Base-by-base conservation (phyloP, 495 filamentous ascomycete species). In the Penicillium ochrochloron region DNA sequence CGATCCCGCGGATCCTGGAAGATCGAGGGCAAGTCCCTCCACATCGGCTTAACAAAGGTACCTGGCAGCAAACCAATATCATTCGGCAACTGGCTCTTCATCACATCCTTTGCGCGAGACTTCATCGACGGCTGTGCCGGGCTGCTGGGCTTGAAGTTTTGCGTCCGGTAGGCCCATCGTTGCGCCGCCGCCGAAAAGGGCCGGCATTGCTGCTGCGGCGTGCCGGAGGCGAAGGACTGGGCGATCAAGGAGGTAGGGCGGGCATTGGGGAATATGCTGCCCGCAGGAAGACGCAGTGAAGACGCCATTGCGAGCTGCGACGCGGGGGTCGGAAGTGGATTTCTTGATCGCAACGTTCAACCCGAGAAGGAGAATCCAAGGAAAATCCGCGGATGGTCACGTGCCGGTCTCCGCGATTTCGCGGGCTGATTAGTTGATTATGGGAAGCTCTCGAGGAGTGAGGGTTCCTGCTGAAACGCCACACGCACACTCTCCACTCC, bases 1-100 rank as follows among this genome's bases (percentile, higher is more conserved):
- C 85, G 75, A 54, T 75, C 72, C 56, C 66, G 63, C 29, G 84
- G 85, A 8, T 74, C 63, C 10, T 66, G 44, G 72, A 88, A 84
- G 46, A 88, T 65, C 5, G 85, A 85, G 11, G 88, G 86, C 66
- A 83, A 74, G 57, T 87, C 84, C 37, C 67, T 70, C 75, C 84
- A 82, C 14, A 82, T 74, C n/a, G 86, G 87, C 73, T 79, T 80
- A 23, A 90, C 76, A 64, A 87, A 88, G 6, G 88, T 89, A 67
- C 85, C 82, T 37, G 74, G 73, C 52, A 88, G 71, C 19, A 88
- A 44, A 19, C 86, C 86, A 37, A 87, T 69, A 72, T 89, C 86
- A 60, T 81, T 76, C 6, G 78, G 80, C 27, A 83, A 33, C 14
- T 78, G 68, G 2, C 63, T 27, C 10, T 60, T 60, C 12, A 64